phyloP scores from a whole-genome alignment of 345 rosid genomes.

The Microcos paniculata region DNA sequence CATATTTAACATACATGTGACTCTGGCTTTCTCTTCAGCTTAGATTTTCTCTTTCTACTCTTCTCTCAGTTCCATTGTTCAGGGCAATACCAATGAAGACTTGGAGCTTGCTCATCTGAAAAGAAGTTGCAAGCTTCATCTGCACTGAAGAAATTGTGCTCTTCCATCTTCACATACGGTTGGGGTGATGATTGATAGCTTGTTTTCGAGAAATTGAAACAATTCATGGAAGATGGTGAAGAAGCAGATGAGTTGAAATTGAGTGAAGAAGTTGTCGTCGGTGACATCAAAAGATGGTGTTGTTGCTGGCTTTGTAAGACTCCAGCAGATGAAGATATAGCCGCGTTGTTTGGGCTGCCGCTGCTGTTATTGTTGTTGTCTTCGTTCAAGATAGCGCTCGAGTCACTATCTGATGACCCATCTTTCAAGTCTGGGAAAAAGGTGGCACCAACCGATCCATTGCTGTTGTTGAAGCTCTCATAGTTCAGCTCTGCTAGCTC shows the following conservation, averaged over 20 bases:
- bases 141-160: slow-evolving; percentile 67
- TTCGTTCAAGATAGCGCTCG: slow-evolving; percentile 80
- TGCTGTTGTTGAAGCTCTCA: slow-evolving; percentile 28
- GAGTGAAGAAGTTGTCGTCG: slow-evolving; percentile 11
- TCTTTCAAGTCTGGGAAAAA: slow-evolving; percentile 58
- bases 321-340: slow-evolving; percentile 42
- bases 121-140: slow-evolving; percentile 82
- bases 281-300: slow-evolving; percentile 31
- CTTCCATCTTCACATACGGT: slow-evolving; percentile 83
- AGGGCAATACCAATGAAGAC: slow-evolving; percentile 73
- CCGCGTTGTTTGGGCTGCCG: slow-evolving; percentile 47
- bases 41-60: too few species aligned
- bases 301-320: slow-evolving; percentile 33
- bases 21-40: background rate
- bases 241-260: slow-evolving; percentile 15
- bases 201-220: slow-evolving; percentile 28
- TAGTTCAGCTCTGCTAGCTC: slow-evolving; percentile 39
- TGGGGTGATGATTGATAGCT: slow-evolving; percentile 28
- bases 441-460: background rate
- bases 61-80: slow-evolving; percentile 56
- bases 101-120: slow-evolving; percentile 85
- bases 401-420: slow-evolving; percentile 89
- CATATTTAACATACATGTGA: background rate
- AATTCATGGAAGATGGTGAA: slow-evolving; percentile 24
- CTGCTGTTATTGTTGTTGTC: slow-evolving; percentile 31